Conservation (phyloP, 2,329 filamentous ascomycete genomes). For the Aspergillus melleus region DNA sequence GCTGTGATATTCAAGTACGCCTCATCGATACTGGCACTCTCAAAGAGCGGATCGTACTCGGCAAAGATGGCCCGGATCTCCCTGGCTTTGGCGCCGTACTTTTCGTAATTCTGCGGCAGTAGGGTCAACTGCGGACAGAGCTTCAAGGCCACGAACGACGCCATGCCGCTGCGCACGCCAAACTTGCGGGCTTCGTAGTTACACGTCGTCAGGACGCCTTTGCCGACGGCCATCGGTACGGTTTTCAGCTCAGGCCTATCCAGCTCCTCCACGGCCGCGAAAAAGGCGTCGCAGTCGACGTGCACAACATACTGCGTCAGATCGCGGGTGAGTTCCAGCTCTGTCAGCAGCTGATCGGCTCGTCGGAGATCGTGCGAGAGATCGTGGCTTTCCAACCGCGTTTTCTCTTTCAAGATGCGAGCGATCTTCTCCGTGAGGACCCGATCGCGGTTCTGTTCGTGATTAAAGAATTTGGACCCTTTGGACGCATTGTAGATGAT, state of each 20-base stretch:
- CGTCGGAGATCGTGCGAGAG: slow-evolving; percentile 70
- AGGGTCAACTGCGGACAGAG: slow-evolving; percentile 83
- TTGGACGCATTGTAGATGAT: slow-evolving; percentile 97
- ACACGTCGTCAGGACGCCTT: slow-evolving; percentile 67
- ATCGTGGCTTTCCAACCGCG: slow-evolving; percentile 72
- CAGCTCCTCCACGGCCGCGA: slow-evolving; percentile 86
- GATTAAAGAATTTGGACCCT: slow-evolving; percentile 93
- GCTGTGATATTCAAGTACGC: slow-evolving; percentile 93
- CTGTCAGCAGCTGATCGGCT: slow-evolving; percentile 77
- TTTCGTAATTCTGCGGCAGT: slow-evolving; percentile 81
- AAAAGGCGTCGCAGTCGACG: slow-evolving; percentile 97
- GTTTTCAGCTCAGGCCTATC: slow-evolving; percentile 81
- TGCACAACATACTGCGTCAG: slow-evolving; percentile 84
- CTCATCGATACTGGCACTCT: slow-evolving; percentile 93
- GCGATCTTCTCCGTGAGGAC: slow-evolving; percentile 83
- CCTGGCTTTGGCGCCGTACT: slow-evolving; percentile 86
- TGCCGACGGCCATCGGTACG: slow-evolving; percentile 87
- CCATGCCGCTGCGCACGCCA: slow-evolving; percentile 93
- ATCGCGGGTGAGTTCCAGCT: slow-evolving; percentile 77
- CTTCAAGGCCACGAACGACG: slow-evolving; percentile 90
- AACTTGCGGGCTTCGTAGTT: slow-evolving; percentile 91
- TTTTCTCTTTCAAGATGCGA: slow-evolving; percentile 72
- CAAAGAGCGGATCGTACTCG: slow-evolving; percentile 86
- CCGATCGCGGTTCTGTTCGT: slow-evolving; percentile 81
- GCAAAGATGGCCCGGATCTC: slow-evolving; percentile 81